Base-by-base conservation (phyloP, 306 rosid species). In the Castanea crenata region DNA sequence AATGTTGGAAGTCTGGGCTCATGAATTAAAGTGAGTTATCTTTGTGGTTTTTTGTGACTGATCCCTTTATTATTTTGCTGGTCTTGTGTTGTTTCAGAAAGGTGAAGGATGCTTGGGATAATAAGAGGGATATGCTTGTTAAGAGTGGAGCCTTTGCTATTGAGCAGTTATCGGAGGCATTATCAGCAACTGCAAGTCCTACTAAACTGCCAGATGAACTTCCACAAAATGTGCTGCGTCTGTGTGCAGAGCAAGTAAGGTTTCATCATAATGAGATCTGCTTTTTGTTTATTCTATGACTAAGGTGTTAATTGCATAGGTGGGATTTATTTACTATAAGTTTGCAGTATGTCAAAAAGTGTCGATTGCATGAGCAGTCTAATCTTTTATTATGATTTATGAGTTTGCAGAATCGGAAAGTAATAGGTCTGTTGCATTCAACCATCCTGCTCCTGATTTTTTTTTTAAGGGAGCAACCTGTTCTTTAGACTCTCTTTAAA, bases 101-200 rank as follows among this genome's bases (percentile, higher is more conserved):
- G 85, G 97, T 94, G 80, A 91, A 91, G 83, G 95, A 90, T 51
- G 92, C 97, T 74, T 92, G 99, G 99, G 91, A 86, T 78, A 79
- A 6, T 69, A 88, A 91, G 84, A 87, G 89, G 81, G 97, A 92
- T 79, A 76, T 71, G 58, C 92, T 94, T 75, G 86, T 94, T 72
- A 92, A 94, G 90, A 92, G 99, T 83, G 97, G 96, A 83, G 61
- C 92, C 59, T 88, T 73, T 84, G 93, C 97, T 20, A 92, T 94
- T 72, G 97, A 92, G 72, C 97, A 94, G 85, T 89, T 94, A 31
- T 82, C 97, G 16, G 97, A 92, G 85, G 97, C 97, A 71, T 70
- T 94, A 80, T 85, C 94, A 41, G 81, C 88, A 16, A 85, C 84
- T 77, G 92, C 97, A 9, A 82, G 78, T 85, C 89, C 95, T 71